Percentiles rank a stretch among this genome's conserved stretches.
Evolutionary conservation across 2,329 filamentous ascomycete species (phyloP).

Genomic region (Zopfia rhizophila): DNA sequence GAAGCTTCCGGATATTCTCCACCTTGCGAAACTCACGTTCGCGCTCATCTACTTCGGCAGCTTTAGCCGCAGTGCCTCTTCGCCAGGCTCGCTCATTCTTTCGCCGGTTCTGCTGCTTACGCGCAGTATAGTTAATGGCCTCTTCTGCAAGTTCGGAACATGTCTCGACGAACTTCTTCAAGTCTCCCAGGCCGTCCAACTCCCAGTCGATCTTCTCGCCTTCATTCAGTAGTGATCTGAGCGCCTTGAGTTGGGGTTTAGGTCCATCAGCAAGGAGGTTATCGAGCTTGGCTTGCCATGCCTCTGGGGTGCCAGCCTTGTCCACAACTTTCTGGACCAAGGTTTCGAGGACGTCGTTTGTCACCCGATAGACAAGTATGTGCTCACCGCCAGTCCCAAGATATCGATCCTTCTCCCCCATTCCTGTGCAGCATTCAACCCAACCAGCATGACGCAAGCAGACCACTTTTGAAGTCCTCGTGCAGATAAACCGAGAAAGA

Average conservation of each 20-base stretch:
- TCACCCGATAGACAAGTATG: conserved; percentile 79
- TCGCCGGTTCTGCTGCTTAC: conserved; percentile 96
- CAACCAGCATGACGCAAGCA: conserved; percentile 85
- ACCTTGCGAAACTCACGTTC: conserved; percentile 88
- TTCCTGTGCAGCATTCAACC: conserved; percentile 79
- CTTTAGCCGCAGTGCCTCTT: conserved; percentile 61
- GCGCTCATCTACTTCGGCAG: conserved; percentile 83
- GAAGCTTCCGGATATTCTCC: conserved; percentile 85
- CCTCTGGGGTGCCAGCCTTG: conserved; percentile 84
- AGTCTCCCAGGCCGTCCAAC: conserved; percentile 80
- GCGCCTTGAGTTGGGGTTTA: conserved; percentile 83
- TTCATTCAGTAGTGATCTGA: conserved; percentile 86
- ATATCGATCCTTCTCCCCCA: conserved; percentile 73
- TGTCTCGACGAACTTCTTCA: conserved; percentile 90
- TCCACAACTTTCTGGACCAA: conserved; percentile 82
- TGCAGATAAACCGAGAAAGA: conserved; percentile 88
- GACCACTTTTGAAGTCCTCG: conserved; percentile 80
- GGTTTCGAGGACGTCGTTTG: conserved; percentile 73
- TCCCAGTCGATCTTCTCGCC: conserved; percentile 96
- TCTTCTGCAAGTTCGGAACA: conserved; percentile 99
- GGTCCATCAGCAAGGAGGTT: conserved; percentile 84
- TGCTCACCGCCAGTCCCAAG: conserved; percentile 67
- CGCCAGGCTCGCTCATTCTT: conserved; percentile 93
- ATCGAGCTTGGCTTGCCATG: conserved; percentile 91
- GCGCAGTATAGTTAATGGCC: conserved; percentile 93